Base-by-base conservation (phyloP, 2,329 filamentous ascomycete genomes). In the Rutstroemia sp. region DNA sequence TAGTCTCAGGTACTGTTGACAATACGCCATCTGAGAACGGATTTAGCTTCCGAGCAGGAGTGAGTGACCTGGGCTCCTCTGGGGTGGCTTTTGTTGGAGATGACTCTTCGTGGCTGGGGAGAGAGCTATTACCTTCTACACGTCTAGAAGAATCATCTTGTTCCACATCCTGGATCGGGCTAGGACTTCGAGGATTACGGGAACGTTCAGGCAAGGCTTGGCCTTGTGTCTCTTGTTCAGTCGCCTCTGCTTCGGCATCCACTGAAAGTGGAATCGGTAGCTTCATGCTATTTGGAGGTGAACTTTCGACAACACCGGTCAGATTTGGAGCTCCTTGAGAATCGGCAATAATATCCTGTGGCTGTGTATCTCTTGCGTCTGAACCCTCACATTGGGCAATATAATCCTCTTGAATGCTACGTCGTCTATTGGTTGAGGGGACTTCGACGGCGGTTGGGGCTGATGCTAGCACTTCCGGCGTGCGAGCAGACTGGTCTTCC, bases 1-100 rank as follows among this genome's bases (percentile, higher is more conserved):
- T 68, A 4, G 67, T 69, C 48, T 69, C 68, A n/a, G 64, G 68
- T 10, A 70, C 52, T 7, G 58, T 64, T 8, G 39, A 54, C 27
- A 62, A 60, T 17, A 48, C 25, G 5, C 40, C 46, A 42, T 63
- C 57, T 1, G 57, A 59, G 12, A 56, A 16, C 6, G 21, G 7
- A 16, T 51, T 17, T 5, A 21, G 17, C 48, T 63, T 63, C 16
- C 39, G 39, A 42, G 16, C 17, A 17, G 39, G 39, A 2, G 39
- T 42, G 6, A 42, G 39, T 19, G 39, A 17, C 14, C 3, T 42
- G 16, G 16, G 6, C 19, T 42, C 16, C 39, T 42, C 39, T 42
- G 14, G 39, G 16, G 16, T n/a, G 8, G 39, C 5, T n/a, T n/a
- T n/a, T 4, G 16, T 17, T 14, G 30, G 30, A 9, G 30, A 34